These are phyloP conservation scores for Sporisorium exsertum DNA, from an alignment of 1,284 basidiomycete species.

Conservation along the genomic window DNA sequence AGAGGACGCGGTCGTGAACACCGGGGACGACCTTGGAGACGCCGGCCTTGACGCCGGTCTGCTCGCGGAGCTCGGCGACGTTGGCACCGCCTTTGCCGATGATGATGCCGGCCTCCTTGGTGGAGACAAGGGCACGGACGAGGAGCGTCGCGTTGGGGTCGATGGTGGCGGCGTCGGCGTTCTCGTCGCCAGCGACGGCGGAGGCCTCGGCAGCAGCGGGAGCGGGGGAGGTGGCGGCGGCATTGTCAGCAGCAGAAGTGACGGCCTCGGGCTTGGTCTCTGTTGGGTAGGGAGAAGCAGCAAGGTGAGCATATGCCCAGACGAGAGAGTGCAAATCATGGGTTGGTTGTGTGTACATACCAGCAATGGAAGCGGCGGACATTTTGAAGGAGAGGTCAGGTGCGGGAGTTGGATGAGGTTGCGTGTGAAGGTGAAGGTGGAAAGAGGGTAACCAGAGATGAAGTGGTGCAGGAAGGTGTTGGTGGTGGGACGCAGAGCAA, in stretches of 20 bases:
- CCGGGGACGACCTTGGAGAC: conserved; percentile 98
- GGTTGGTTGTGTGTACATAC: too few species aligned
- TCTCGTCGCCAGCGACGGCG: conserved; percentile 36
- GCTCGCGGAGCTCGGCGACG: conserved; percentile 92
- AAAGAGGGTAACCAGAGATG: conserved; percentile 7
- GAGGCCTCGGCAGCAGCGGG: conserved; percentile 15
- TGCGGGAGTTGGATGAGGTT: neutral
- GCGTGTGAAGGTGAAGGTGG: conserved; percentile 6
- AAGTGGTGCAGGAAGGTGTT: conserved; percentile 8
- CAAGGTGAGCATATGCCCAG: neutral
- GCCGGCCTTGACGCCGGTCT: conserved; percentile 96
- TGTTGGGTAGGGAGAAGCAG: neutral
- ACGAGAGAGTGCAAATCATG: neutral
- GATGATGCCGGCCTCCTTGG: conserved; percentile 68
- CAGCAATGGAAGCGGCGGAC: conserved; percentile 31
- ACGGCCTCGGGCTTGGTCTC: conserved; percentile 41
- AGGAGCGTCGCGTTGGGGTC: conserved; percentile 58
- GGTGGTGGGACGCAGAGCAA: conserved; percentile 5
- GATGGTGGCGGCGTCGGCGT: conserved; percentile 23
- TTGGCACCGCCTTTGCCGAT: conserved; percentile 92
- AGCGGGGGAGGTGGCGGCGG: conserved; percentile 16
- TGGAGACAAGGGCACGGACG: conserved; percentile 63
- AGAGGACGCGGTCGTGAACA: conserved; percentile 96
- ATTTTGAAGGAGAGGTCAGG: conserved; percentile 8
- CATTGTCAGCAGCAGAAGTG: conserved; percentile 17